phyloP scores from a whole-genome alignment of 2,329 filamentous ascomycete genomes.

The Aspergillus tanneri region DNA sequence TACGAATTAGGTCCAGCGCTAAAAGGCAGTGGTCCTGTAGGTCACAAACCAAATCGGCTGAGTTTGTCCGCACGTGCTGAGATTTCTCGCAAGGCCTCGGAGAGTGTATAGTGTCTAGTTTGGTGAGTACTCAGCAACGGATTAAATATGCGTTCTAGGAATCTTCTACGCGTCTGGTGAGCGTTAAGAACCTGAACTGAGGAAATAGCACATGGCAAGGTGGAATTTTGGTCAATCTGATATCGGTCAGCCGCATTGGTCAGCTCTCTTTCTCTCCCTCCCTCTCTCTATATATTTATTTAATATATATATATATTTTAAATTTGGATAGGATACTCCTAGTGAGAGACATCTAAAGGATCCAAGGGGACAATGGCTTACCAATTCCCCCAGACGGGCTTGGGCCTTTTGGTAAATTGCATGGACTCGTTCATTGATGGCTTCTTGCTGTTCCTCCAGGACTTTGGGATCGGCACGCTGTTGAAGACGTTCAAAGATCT shows the following conservation, averaged over 20 bases:
- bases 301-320: too few species aligned
- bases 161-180: slow-evolving; percentile 75
- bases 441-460: slow-evolving; percentile 59
- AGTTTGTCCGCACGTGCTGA: slow-evolving; percentile 71
- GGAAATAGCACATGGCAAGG: slow-evolving; percentile 82
- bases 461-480: slow-evolving; percentile 59
- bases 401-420: slow-evolving; percentile 63
- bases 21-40: neutral
- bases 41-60: slow-evolving; percentile 68
- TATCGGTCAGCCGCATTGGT: slow-evolving; percentile 12
- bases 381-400: slow-evolving; percentile 63
- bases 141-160: slow-evolving; percentile 77
- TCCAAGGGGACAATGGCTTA: slow-evolving; percentile 41
- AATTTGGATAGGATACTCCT: neutral
- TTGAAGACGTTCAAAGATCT: slow-evolving; percentile 40
- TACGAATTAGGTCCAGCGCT: slow-evolving; percentile 18
- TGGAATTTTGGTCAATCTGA: slow-evolving; percentile 77
- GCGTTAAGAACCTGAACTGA: slow-evolving; percentile 82
- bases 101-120: slow-evolving; percentile 70
- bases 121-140: slow-evolving; percentile 71
- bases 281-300: too few species aligned
- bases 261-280: too few species aligned
- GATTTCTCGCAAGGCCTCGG: slow-evolving; percentile 73
- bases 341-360: slow-evolving; percentile 1
- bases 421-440: slow-evolving; percentile 58